phyloP scores from a whole-genome alignment of 1,284 basidiomycete species.

The Cryptococcus hybrid region DNA sequence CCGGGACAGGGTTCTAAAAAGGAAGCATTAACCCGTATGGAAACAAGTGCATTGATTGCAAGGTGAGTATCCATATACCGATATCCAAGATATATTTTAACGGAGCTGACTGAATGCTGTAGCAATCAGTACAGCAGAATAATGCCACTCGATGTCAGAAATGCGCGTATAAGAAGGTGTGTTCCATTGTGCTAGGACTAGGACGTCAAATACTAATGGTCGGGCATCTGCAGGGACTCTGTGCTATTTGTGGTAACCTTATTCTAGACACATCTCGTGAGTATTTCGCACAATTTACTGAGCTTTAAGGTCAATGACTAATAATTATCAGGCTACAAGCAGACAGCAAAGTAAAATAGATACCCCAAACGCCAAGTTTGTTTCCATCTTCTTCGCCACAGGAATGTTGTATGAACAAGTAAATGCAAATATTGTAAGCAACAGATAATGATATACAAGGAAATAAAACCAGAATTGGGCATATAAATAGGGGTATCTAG shows the following conservation, averaged over 20 bases:
- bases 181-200: background rate
- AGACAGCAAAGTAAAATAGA: conserved; percentile 30
- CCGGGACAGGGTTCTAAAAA: conserved; percentile 24
- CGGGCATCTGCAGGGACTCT: conserved; percentile 29
- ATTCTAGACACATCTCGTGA: conserved; percentile 43
- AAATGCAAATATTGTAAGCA: background rate
- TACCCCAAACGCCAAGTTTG: background rate
- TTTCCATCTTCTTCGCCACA: background rate
- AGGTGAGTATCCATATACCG: conserved; percentile 22
- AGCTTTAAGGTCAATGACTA: background rate
- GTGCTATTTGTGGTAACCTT: conserved; percentile 48
- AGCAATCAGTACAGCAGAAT: conserved; percentile 43
- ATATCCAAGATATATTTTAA: background rate
- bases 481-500: background rate
- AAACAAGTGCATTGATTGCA: conserved; percentile 51
- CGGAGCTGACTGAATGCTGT: background rate
- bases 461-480: background rate
- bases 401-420: conserved; percentile 1
- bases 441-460: background rate
- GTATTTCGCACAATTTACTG: conserved; percentile 3
- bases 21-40: conserved; percentile 41
- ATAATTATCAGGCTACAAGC: conserved; percentile 38
- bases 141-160: conserved; percentile 48
- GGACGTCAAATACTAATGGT: background rate
- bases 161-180: conserved; percentile 51